Conservation (phyloP, 116 monocot genomes). For the Trichopus zeylanicus region DNA sequence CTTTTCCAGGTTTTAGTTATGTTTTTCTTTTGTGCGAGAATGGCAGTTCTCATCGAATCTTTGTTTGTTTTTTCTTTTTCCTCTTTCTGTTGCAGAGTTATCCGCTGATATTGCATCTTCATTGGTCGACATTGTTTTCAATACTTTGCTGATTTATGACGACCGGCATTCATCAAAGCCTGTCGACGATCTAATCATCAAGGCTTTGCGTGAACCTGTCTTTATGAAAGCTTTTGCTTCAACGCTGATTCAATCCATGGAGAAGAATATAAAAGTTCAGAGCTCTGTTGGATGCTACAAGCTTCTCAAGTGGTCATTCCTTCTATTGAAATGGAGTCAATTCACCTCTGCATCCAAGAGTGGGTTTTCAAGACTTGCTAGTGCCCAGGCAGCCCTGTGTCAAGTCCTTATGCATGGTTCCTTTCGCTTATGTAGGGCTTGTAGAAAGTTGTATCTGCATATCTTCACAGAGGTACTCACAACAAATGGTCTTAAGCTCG, state of each 20-base stretch:
- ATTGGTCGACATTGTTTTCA: constrained; percentile 68
- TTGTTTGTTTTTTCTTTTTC: not conserved
- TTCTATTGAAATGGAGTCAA: constrained; percentile 70
- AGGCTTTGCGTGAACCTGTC: constrained; percentile 37
- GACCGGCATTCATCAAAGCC: constrained; percentile 69
- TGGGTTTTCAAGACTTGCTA: constrained; percentile 66
- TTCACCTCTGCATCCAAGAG: constrained; percentile 62
- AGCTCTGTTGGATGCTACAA: constrained; percentile 49
- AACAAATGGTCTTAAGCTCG: constrained; percentile 1
- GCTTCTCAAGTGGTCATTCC: constrained; percentile 85
- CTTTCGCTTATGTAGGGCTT: constrained; percentile 42
- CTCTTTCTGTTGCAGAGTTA: constrained; percentile 36
- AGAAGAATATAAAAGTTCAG: constrained; percentile 52
- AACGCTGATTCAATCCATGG: constrained; percentile 72
- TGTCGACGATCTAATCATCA: constrained; percentile 71
- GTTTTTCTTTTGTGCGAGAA: no score
- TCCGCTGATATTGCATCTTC: constrained; percentile 34
- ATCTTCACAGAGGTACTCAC: constrained; percentile 72
- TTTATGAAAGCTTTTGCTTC: constrained; percentile 84
- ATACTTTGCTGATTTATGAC: constrained; percentile 63
- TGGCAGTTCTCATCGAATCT: not conserved
- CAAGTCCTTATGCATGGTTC: constrained; percentile 46
- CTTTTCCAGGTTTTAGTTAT: no score
- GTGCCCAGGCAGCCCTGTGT: constrained; percentile 43
- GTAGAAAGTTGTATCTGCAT: constrained; percentile 47